A percentile compares a stretch with the other conserved stretches of the same genome.
phyloP scores from a whole-genome alignment of 345 rosid species.

The Populus tremula region DNA sequence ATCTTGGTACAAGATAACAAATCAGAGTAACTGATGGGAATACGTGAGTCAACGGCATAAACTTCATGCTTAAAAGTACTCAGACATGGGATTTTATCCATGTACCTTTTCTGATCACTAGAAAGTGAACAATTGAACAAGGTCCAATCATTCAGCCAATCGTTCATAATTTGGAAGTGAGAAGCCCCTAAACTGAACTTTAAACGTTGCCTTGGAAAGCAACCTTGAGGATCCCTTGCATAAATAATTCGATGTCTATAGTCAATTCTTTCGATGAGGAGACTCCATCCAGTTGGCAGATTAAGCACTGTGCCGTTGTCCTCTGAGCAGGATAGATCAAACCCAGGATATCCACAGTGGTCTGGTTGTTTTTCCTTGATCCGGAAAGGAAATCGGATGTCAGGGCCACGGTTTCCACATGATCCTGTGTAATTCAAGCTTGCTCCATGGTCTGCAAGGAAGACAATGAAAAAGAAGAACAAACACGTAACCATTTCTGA shows the following conservation, averaged over 20 bases:
- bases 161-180: neutral
- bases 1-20: conserved; percentile 16
- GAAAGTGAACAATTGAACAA: no score
- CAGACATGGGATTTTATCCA: neutral
- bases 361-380: conserved; percentile 3
- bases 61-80: neutral
- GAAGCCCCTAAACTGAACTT: conserved; percentile 5
- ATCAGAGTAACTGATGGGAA: neutral
- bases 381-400: conserved; percentile 19
- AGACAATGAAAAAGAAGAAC: no score
- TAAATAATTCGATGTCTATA: neutral
- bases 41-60: fast-evolving
- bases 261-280: conserved; percentile 1
- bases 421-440: neutral
- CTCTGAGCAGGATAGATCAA: conserved; percentile 4
- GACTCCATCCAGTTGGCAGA: neutral
- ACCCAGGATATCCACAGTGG: conserved; percentile 6
- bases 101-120: no score
- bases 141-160: no score
- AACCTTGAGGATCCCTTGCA: neutral
- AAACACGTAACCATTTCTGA: no score
- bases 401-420: neutral
- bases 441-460: neutral
- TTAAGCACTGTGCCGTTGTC: neutral
- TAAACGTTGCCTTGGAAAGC: neutral